phyloP scores from a whole-genome alignment of 2,329 filamentous ascomycete genomes.

The Sclerotinia glacialis region DNA sequence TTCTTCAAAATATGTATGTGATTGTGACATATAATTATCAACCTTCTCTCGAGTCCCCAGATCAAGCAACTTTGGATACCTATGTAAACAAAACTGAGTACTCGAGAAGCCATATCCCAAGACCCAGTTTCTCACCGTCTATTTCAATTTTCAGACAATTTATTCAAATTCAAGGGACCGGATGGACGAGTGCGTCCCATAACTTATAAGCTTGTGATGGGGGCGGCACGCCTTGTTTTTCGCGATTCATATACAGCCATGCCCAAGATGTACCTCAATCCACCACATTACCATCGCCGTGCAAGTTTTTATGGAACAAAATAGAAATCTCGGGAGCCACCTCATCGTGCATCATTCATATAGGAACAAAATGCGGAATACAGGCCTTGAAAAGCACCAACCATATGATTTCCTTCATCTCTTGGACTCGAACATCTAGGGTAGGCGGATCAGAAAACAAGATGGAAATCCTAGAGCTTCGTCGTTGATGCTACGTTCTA shows the following conservation, averaged over 20 bases:
- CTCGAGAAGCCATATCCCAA: too few species aligned
- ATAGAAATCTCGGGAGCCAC: not conserved
- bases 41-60: too few species aligned
- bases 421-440: not conserved
- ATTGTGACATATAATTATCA: too few species aligned
- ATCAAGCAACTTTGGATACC: too few species aligned
- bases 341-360: not conserved
- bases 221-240: not conserved
- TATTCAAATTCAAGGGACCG: too few species aligned
- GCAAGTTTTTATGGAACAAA: not conserved
- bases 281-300: not conserved
- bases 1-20: too few species aligned
- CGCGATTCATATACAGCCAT: not conserved
- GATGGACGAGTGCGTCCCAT: too few species aligned
- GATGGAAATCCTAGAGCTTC: not conserved
- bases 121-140: too few species aligned
- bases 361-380: not conserved
- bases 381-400: not conserved
- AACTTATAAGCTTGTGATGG: too few species aligned
- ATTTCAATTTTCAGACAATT: too few species aligned
- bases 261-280: not conserved
- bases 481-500: not conserved
- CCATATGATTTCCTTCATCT: not conserved
- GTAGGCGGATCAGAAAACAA: not conserved
- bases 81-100: too few species aligned